These are phyloP conservation scores for Phytophthora pluvialis DNA, from an alignment of 352 stramenopile species.

Conservation along the genomic window DNA sequence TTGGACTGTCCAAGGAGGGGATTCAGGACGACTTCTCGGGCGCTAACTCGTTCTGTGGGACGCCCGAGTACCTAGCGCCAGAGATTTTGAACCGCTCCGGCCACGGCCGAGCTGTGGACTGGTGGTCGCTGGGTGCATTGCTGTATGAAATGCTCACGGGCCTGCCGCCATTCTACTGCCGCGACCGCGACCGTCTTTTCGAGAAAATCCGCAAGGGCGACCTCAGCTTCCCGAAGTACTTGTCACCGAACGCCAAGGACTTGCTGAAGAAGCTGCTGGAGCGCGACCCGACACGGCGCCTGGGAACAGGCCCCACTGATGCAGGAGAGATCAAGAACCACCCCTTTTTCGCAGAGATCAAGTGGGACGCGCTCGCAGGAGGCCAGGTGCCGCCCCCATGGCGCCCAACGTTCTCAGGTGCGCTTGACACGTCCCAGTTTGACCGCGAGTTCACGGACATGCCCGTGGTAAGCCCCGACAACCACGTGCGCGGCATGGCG, in stretches of 20 bases:
- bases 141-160: slow-evolving; percentile 88
- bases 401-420: slow-evolving; percentile 92
- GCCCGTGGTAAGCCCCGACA: slow-evolving; percentile 94
- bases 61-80: slow-evolving; percentile 98
- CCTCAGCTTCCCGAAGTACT: slow-evolving; percentile 95
- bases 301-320: slow-evolving; percentile 91
- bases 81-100: slow-evolving; percentile 98
- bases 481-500: slow-evolving; percentile 63
- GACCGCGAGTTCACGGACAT: slow-evolving; percentile 98
- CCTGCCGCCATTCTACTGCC: slow-evolving; percentile 93
- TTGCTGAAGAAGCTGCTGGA: slow-evolving; percentile 93
- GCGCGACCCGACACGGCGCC: slow-evolving; percentile 92
- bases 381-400: slow-evolving; percentile 89
- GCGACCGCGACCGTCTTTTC: slow-evolving; percentile 96
- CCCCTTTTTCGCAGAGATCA: slow-evolving; percentile 81
- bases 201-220: slow-evolving; percentile 97
- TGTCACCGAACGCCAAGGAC: slow-evolving; percentile 85
- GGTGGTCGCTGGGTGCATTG: slow-evolving; percentile 95
- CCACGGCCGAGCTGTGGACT: slow-evolving; percentile 98
- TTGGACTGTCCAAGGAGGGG: slow-evolving; percentile 93
- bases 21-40: slow-evolving; percentile 93
- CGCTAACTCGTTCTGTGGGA: slow-evolving; percentile 97
- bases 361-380: slow-evolving; percentile 69
- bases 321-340: slow-evolving; percentile 86
- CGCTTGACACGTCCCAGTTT: slow-evolving; percentile 97